phyloP scores from a whole-genome alignment of 2,329 filamentous ascomycete species.

The Phyllosticta capitalensis region DNA sequence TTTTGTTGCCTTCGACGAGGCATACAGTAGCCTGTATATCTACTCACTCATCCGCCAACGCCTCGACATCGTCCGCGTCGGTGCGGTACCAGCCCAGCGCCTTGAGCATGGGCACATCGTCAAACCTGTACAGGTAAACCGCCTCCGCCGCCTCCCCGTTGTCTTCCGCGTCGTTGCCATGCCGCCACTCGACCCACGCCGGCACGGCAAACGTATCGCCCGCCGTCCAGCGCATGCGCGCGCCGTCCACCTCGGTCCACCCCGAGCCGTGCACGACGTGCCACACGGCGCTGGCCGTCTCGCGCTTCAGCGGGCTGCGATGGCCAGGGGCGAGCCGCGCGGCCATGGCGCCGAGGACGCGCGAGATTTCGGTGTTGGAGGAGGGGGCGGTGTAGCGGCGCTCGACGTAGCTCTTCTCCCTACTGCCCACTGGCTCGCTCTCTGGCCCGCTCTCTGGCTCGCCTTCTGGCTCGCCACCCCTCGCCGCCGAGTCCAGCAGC shows the following conservation, averaged over 20 bases:
- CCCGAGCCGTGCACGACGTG: conserved; percentile 44
- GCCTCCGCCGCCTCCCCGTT: conserved; percentile 8
- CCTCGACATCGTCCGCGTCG: conserved; percentile 32
- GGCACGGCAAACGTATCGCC: conserved; percentile 49
- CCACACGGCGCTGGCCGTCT: conserved; percentile 45
- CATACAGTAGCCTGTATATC: no score
- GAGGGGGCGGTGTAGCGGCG: no score
- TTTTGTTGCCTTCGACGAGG: no score
- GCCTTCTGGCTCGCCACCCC: no score
- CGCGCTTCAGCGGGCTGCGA: conserved; percentile 31
- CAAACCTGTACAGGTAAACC: conserved; percentile 45
- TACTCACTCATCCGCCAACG: conserved; percentile 23
- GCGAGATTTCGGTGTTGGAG: conserved; percentile 28
- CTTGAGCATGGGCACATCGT: conserved; percentile 47
- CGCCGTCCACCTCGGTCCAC: conserved; percentile 29
- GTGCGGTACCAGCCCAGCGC: conserved; percentile 42
- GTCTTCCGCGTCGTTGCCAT: conserved; percentile 28
- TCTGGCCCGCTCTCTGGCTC: no score
- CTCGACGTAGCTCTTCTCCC: background rate
- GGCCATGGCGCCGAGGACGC: conserved; percentile 33
- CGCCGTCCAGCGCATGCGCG: conserved; percentile 35
- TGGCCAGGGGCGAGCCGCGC: conserved; percentile 33
- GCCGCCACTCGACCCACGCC: conserved; percentile 42
- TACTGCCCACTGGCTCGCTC: no score
- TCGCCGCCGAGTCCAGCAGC: conserved; percentile 27